Percentiles rank a stretch among this genome's conserved stretches.
Conservation (phyloP, 176 grass and related monocot genomes). For the Triticum aestivum region IWGSC_CS_RefSeq_v2.1 NC_057800.1:717076485-717076984, state of each 20-base stretch:
- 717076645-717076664: neutral
- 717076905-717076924: too few relatives aligned
- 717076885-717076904: too few relatives aligned
- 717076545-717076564: neutral
- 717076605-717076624: neutral
- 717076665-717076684: neutral
- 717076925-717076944: too few relatives aligned
- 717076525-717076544: neutral
- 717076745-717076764: neutral
- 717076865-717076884: too few relatives aligned
- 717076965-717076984: too few relatives aligned
- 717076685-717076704: neutral
- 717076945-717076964: too few relatives aligned
- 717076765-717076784: neutral
- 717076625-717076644: neutral
- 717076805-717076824: too few relatives aligned
- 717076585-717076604: neutral
- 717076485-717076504: neutral
- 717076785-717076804: neutral
- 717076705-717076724: neutral
- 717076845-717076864: too few relatives aligned
- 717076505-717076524: too few relatives aligned
- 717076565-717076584: too few relatives aligned
- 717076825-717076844: too few relatives aligned
- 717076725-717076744: neutral